Conservation (phyloP, 2,329 filamentous ascomycete genomes). For the Didymella keratinophila region DNA sequence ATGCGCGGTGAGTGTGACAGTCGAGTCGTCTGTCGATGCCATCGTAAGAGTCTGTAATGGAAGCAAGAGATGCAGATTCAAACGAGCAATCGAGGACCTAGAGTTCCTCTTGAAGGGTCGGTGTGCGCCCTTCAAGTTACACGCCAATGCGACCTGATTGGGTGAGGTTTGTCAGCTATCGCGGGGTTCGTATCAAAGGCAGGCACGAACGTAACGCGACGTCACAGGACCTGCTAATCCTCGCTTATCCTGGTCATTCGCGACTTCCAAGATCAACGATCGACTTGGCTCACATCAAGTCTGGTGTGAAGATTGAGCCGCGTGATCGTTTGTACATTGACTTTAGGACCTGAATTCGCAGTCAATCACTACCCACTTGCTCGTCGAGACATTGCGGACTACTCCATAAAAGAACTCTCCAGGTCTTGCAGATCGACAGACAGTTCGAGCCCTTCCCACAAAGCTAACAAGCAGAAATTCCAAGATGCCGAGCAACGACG, state of each 20-base stretch:
- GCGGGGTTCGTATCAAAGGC: slow-evolving; percentile 24
- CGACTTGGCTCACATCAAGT: no score
- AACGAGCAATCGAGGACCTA: background rate
- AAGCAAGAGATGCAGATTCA: background rate
- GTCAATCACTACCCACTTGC: background rate
- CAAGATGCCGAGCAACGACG: background rate
- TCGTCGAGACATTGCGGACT: no score
- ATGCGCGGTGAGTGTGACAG: slow-evolving; percentile 46
- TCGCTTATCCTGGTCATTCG: background rate
- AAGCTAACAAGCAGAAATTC: background rate
- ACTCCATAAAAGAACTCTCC: background rate
- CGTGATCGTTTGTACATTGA: background rate
- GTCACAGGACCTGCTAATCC: background rate
- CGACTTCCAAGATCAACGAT: background rate
- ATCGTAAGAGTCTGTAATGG: slow-evolving; percentile 8
- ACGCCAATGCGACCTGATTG: background rate
- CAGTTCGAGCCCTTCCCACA: background rate
- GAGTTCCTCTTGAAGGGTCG: background rate
- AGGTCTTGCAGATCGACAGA: background rate
- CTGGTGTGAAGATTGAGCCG: no score
- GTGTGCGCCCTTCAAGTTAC: background rate
- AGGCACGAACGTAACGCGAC: slow-evolving; percentile 21
- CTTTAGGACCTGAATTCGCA: background rate
- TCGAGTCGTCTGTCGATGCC: slow-evolving; percentile 22
- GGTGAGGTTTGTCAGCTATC: slow-evolving; percentile 26